These are phyloP conservation scores for Lipomyces mesembrius DNA, from an alignment of 805 yeast species.

Conservation along the genomic window DNA sequence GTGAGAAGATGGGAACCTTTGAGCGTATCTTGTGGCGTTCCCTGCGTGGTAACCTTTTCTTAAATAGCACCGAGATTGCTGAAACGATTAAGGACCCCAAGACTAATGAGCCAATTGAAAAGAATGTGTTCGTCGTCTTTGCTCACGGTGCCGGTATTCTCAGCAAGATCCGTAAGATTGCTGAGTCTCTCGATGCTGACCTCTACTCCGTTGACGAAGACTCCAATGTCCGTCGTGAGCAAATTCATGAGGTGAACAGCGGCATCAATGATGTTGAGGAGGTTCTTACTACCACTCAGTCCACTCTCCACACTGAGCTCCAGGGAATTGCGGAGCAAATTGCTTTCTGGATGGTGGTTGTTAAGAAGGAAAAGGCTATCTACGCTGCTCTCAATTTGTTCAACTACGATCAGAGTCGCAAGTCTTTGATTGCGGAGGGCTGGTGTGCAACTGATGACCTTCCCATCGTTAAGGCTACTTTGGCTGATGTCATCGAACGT, in stretches of 20 bases:
- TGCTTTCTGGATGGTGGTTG: conserved; percentile 69
- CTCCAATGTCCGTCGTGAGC: conserved; percentile 47
- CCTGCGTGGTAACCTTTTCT: conserved; percentile 85
- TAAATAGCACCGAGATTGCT: conserved; percentile 72
- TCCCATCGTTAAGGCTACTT: conserved; percentile 62
- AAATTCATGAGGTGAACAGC: conserved; percentile 50
- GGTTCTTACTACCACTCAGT: conserved; percentile 66
- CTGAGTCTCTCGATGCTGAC: conserved; percentile 88
- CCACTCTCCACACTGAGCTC: conserved; percentile 76
- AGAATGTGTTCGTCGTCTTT: conserved; percentile 84
- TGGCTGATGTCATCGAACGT: conserved; percentile 65
- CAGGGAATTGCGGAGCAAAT: conserved; percentile 75
- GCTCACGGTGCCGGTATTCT: conserved; percentile 84
- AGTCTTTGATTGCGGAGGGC: conserved; percentile 91
- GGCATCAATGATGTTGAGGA: conserved; percentile 61
- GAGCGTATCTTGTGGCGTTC: conserved; percentile 91
- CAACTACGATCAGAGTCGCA: conserved; percentile 80
- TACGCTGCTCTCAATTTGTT: conserved; percentile 77
- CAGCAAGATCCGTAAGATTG: conserved; percentile 74
- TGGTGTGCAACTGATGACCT: conserved; percentile 90
- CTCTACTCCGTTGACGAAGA: conserved; percentile 65
- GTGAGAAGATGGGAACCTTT: conserved; percentile 68
- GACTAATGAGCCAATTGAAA: conserved; percentile 61
- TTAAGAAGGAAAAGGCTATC: conserved; percentile 81
- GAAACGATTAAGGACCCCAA: conserved; percentile 69